Conservation (phyloP, 1,284 basidiomycete species). For the Neolentinus lepideus region DNA sequence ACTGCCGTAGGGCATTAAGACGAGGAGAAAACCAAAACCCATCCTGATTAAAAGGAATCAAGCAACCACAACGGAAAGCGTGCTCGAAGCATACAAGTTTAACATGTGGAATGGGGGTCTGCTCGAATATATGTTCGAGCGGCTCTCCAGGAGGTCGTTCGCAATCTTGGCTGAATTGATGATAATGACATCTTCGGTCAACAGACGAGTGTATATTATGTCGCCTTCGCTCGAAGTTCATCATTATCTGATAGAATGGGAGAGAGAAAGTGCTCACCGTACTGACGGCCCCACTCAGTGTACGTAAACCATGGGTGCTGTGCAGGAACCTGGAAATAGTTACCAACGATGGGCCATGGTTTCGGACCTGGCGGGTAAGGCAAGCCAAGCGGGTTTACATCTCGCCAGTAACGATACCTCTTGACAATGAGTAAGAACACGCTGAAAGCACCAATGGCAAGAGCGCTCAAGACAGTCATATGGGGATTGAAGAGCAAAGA, state of each 20-base stretch:
- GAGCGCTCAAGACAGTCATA: not conserved
- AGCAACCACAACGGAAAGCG: not conserved
- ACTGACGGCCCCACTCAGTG: conserved; percentile 1
- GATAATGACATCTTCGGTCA: conserved; percentile 37
- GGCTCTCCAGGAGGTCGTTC: conserved; percentile 58
- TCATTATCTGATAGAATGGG: not conserved
- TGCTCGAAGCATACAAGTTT: not conserved
- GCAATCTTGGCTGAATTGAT: conserved; percentile 52
- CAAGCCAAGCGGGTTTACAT: not conserved
- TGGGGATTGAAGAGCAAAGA: too few relatives aligned
- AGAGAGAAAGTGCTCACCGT: not conserved
- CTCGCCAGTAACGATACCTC: not conserved
- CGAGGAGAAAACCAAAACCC: conserved; percentile 11
- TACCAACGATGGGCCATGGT: not conserved
- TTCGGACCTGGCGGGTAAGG: conserved; percentile 3
- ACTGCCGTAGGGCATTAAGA: conserved; percentile 13
- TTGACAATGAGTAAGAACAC: not conserved
- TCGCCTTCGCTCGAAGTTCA: not conserved
- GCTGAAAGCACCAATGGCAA: not conserved
- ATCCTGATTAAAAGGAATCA: not conserved
- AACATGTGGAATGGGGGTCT: conserved; percentile 21
- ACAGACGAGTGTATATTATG: not conserved
- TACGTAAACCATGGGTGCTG: not conserved
- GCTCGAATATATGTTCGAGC: conserved; percentile 64
- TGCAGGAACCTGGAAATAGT: not conserved